These are phyloP conservation scores for Tremella yokohamensis DNA, from an alignment of 768 basidiomycete species.

Conservation along the genomic window DNA sequence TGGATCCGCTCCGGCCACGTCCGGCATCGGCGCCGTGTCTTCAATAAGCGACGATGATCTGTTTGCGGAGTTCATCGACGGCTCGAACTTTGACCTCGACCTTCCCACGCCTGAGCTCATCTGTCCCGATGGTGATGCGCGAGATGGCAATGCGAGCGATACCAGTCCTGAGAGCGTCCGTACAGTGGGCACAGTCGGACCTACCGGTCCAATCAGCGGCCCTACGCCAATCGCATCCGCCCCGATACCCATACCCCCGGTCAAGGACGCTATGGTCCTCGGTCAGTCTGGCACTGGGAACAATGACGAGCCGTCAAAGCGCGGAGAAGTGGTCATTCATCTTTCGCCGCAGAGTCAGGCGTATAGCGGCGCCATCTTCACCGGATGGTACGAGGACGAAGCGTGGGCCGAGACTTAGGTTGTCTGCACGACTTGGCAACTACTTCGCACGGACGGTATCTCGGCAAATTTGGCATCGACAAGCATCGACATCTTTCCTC, in stretches of 20 bases:
- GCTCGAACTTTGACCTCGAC: constrained; percentile 13
- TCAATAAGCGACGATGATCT: constrained; percentile 23
- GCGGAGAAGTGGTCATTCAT: neutral
- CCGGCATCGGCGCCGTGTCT: neutral
- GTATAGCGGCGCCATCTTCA: constrained; percentile 4
- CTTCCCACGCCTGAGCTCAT: constrained; percentile 35
- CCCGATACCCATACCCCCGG: neutral
- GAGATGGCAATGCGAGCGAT: constrained; percentile 17
- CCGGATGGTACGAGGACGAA: constrained; percentile 4
- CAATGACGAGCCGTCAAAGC: neutral
- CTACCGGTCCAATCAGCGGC: neutral
- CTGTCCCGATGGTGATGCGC: neutral
- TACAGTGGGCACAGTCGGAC: constrained; percentile 22
- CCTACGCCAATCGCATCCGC: neutral
- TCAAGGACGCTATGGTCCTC: neutral
- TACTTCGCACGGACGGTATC: too few relatives aligned
- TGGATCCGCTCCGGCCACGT: neutral
- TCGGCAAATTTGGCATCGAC: too few relatives aligned
- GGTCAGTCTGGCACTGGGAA: neutral
- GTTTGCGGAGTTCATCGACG: constrained; percentile 33
- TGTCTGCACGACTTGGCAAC: too few relatives aligned
- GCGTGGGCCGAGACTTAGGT: neutral
- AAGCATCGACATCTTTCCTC: too few relatives aligned
- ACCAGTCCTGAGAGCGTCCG: constrained; percentile 33
- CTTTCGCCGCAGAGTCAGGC: neutral